Evolutionary conservation across 768 basidiomycete genomes (phyloP), one percentile per base, ranked within the genome.

Genomic region (Cubamyces sp.): DNA sequence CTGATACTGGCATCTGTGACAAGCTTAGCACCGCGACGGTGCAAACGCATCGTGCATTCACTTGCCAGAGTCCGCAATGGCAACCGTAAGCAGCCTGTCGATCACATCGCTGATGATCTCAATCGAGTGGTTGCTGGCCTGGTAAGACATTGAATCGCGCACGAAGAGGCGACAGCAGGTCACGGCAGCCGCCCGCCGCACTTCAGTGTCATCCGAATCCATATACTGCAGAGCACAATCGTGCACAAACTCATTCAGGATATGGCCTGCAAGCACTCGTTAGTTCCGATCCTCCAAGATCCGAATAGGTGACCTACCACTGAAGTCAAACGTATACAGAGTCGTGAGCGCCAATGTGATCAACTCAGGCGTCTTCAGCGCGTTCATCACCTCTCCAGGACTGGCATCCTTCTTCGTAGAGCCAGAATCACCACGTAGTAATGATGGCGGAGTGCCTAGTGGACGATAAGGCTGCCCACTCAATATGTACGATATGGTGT

Each of bases 81-180:
- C 96, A 34, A 98, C 93, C 1, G 93, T 96, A 57, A 98, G 76
- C 14, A 99, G 81, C 74, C 98, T 98, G 74, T 97, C 95, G 43
- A 98, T 82, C n/a, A 98, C 96, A 65, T 98, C 96, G 73, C 93
- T 94, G 70, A 99, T 96, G 61, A 98, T 88, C 70, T 98, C 94
- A 57, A 97, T 96, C 8, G 96, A 91, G 74, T 98, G 92, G 68
- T 88, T 94, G 78, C 94, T 96, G 11, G 94, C 90, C 76, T 98
- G 96, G 67, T 92, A 93, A 73, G 93, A 95, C 53, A 98, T 97
- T 0, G 96, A 95, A 76, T 99, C 97, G 59, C 88, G 87, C 61
- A 95, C 87, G 71, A 98, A 96, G 15, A 98, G 82, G 48, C 84
- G 85, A 69, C 95, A 97, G 71, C 95, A 98, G 0, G 96, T 95